Evolutionary conservation across 148 eudicot species (phyloP).

Genomic region (Rhododendron mucronatum): DNA sequence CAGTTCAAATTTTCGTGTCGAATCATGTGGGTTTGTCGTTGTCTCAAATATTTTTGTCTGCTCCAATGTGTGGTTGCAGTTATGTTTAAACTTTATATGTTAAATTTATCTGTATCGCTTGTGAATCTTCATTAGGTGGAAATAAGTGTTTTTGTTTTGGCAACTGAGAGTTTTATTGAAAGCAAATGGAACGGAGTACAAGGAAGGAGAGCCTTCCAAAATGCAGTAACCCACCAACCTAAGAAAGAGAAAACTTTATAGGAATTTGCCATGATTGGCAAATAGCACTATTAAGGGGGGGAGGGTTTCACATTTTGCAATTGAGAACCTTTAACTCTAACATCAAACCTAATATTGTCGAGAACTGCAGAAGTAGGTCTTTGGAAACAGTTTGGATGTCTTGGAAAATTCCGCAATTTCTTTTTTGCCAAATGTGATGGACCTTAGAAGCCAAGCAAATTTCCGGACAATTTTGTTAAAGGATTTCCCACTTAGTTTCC

Average conservation of each 20-base stretch:
- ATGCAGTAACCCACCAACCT: background rate
- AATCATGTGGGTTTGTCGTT: slow-evolving; percentile 61
- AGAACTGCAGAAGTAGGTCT: background rate
- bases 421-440: background rate
- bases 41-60: background rate
- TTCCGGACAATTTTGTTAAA: background rate
- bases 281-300: background rate
- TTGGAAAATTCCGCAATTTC: background rate
- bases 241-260: background rate
- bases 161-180: background rate
- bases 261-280: background rate
- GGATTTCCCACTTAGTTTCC: background rate
- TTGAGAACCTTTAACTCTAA: background rate
- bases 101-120: background rate
- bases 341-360: background rate
- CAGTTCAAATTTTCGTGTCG: slow-evolving; percentile 92
- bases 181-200: background rate
- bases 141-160: background rate
- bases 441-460: background rate
- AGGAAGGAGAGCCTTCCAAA: background rate
- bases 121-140: background rate
- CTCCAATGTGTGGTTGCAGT: background rate
- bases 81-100: background rate
- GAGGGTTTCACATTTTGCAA: background rate
- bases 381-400: background rate